Conservation (phyloP, 805 yeast species). For the Metschnikowia reukaufii region DNA sequence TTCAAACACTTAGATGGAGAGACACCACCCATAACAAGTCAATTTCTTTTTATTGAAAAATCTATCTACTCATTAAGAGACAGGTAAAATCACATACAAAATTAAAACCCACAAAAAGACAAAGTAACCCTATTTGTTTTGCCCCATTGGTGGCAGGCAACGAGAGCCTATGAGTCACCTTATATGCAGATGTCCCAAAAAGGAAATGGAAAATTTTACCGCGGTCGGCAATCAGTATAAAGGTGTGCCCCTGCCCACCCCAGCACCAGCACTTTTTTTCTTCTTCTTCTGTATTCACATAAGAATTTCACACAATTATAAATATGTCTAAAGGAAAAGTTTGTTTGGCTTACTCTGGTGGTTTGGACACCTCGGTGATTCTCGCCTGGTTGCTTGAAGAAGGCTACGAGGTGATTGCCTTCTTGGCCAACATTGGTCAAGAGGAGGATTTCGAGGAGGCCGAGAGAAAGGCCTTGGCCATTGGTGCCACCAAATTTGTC, state of each 20-base stretch:
- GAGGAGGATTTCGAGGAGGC: conserved; percentile 99
- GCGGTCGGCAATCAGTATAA: conserved; percentile 25
- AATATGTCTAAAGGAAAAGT: conserved; percentile 96
- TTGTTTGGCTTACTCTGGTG: conserved; percentile 98
- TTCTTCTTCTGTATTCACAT: conserved; percentile 1
- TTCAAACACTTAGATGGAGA: too few species aligned
- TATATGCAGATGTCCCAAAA: conserved; percentile 15
- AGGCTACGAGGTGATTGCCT: conserved; percentile 97
- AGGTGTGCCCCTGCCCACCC: conserved; percentile 13
- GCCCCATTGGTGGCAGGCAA: not conserved
- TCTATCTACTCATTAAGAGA: too few species aligned
- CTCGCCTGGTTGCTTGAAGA: conserved; percentile 97
- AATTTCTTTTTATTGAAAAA: too few species aligned
- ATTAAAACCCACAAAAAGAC: too few species aligned
- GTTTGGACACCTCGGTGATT: conserved; percentile 96
- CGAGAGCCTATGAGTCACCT: conserved; percentile 16
- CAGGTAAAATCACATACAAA: too few species aligned
- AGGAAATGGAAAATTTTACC: conserved; percentile 20
- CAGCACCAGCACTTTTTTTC: conserved; percentile 2
- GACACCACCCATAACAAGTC: too few species aligned
- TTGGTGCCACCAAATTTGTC: conserved; percentile 96
- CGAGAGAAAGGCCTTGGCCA: conserved; percentile 89
- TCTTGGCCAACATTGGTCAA: conserved; percentile 98
- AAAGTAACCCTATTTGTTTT: too few species aligned
- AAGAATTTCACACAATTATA: not conserved